phyloP scores from a whole-genome alignment of 148 eudicot species.

The Hydrangea macrophylla region DNA sequence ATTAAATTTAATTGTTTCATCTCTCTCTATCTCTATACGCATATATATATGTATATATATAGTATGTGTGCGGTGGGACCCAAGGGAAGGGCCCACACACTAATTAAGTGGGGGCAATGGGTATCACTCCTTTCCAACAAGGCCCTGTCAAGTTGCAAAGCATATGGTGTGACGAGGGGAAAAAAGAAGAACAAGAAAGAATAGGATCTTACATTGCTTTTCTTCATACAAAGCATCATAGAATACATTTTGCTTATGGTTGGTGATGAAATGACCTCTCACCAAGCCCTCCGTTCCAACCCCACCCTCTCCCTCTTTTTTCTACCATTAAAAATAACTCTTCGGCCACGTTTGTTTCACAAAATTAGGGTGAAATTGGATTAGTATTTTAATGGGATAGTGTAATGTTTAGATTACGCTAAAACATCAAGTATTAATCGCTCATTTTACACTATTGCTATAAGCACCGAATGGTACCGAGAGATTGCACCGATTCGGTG shows the following conservation, averaged over 20 bases:
- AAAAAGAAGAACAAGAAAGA: neutral
- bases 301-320: conserved; percentile 9
- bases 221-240: conserved; percentile 18
- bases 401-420: too few relatives aligned
- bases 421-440: too few relatives aligned
- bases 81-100: neutral
- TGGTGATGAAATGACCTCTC: conserved; percentile 26
- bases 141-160: conserved; percentile 19
- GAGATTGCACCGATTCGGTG: too few relatives aligned
- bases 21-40: neutral
- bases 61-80: neutral
- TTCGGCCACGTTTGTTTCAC: too few relatives aligned
- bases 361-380: too few relatives aligned
- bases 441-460: too few relatives aligned
- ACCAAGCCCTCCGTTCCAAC: conserved; percentile 12
- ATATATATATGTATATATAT: neutral
- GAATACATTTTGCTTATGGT: conserved; percentile 14
- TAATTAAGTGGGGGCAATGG: conserved; percentile 21
- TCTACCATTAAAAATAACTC: neutral
- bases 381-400: too few relatives aligned
- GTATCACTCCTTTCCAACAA: conserved; percentile 12
- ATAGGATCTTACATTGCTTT: conserved; percentile 12
- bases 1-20: neutral
- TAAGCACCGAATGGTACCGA: too few relatives aligned
- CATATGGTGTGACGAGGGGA: too few relatives aligned